phyloP scores from a whole-genome alignment of 768 basidiomycete genomes.

The Gloeophyllum trabeum region DNA sequence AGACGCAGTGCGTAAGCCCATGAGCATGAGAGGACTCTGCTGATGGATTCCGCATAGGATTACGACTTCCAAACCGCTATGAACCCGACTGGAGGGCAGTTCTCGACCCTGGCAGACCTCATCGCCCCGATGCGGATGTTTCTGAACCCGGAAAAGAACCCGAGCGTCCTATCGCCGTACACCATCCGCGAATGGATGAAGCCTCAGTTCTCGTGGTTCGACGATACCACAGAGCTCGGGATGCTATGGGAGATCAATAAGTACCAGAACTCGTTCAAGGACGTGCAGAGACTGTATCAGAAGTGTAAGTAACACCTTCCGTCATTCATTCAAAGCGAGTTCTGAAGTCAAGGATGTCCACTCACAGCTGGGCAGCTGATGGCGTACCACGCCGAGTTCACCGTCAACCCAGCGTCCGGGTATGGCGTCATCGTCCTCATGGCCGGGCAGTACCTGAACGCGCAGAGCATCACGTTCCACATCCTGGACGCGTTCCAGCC shows the following conservation, averaged over 20 bases:
- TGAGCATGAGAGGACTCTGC: not conserved
- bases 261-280: not conserved
- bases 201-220: not conserved
- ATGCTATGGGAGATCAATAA: not conserved
- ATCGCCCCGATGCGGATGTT: slow-evolving; percentile 30
- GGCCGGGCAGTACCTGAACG: slow-evolving; percentile 3
- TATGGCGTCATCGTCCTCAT: slow-evolving; percentile 11
- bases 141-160: slow-evolving; percentile 22
- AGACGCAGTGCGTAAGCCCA: slow-evolving; percentile 20
- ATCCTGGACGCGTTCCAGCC: slow-evolving; percentile 9
- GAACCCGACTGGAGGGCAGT: slow-evolving; percentile 39
- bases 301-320: not conserved
- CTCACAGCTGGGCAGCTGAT: slow-evolving; percentile 9
- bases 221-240: not conserved
- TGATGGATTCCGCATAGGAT: slow-evolving; percentile 18
- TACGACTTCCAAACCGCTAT: slow-evolving; percentile 23
- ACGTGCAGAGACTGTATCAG: not conserved
- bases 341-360: too few relatives aligned
- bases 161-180: not conserved
- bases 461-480: slow-evolving; percentile 2
- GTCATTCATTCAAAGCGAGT: too few relatives aligned
- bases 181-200: not conserved
- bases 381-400: slow-evolving; percentile 5
- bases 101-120: slow-evolving; percentile 36
- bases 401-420: slow-evolving; percentile 6